These are phyloP conservation scores for Xylaria nigripes DNA, from an alignment of 495 filamentous ascomycete species.

Conservation along the genomic window DNA sequence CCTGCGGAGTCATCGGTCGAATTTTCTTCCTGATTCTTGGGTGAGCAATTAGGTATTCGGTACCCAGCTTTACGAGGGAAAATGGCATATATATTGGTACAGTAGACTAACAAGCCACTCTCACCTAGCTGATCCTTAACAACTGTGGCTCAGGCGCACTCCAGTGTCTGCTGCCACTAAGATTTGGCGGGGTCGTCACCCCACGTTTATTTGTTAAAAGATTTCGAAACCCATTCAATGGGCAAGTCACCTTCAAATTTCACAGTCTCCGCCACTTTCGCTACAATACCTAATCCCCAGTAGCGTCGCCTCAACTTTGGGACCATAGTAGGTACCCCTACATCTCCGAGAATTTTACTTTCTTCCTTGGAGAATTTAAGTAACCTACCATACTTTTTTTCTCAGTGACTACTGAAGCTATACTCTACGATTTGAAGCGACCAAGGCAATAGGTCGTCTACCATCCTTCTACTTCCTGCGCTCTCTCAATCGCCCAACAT, in stretches of 20 bases:
- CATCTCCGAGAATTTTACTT: not conserved
- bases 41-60: not conserved
- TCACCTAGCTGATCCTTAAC: no score
- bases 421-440: not conserved
- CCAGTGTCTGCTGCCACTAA: not conserved
- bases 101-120: no score
- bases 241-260: slow-evolving; percentile 10
- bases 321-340: not conserved
- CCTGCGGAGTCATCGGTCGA: slow-evolving; percentile 10
- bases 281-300: slow-evolving; percentile 7
- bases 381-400: not conserved
- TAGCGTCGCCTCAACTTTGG: slow-evolving; percentile 1
- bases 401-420: not conserved
- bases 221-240: slow-evolving; percentile 17
- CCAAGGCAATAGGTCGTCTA: not conserved
- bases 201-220: slow-evolving; percentile 12
- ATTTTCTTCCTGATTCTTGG: slow-evolving; percentile 1
- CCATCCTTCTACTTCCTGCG: not conserved
- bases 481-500: slow-evolving; percentile 43
- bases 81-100: no score
- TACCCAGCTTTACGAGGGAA: no score
- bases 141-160: not conserved
- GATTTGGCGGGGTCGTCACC: slow-evolving; percentile 16
- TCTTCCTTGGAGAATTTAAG: not conserved
- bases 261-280: slow-evolving; percentile 10